Evolutionary conservation across 441 rosid genomes (phyloP).

Genomic region (Metrosideros polymorpha): DNA sequence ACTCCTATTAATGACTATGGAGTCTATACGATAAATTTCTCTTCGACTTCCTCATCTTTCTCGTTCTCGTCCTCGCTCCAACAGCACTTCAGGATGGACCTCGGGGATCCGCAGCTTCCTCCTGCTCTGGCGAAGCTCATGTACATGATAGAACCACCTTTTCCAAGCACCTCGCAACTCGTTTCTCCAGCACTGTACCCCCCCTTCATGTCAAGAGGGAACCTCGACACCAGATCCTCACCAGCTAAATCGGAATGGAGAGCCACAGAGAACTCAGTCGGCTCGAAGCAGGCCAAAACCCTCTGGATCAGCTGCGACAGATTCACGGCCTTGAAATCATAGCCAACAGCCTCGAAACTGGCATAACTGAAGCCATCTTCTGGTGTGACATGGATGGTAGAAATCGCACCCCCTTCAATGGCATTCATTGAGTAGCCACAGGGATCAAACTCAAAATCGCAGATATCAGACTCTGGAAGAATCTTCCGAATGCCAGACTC

Average conservation of each 20-base stretch:
- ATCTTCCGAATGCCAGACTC: constrained; percentile 51
- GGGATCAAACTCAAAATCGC: constrained; percentile 61
- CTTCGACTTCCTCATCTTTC: constrained; percentile 14
- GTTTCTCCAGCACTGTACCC: constrained; percentile 32
- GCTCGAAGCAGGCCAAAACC: constrained; percentile 49
- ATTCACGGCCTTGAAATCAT: constrained; percentile 27
- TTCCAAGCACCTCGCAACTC: constrained; percentile 29
- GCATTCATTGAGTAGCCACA: constrained; percentile 74
- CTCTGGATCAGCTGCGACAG: constrained; percentile 29
- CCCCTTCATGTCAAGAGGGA: constrained; percentile 22
- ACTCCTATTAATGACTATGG: constrained; percentile 9
- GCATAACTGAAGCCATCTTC: constrained; percentile 73
- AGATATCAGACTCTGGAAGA: constrained; percentile 45
- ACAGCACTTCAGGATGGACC: constrained; percentile 40
- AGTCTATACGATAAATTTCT: background rate
- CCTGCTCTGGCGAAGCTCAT: constrained; percentile 29
- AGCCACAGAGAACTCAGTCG: constrained; percentile 52
- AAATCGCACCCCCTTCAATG: constrained; percentile 37
- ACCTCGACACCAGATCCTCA: constrained; percentile 6
- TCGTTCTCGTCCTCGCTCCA: constrained; percentile 41
- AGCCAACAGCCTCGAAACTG: constrained; percentile 63
- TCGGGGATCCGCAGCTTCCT: constrained; percentile 37
- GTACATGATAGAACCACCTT: constrained; percentile 29
- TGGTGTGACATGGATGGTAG: constrained; percentile 64
- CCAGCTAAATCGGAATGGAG: constrained; percentile 15